These are phyloP conservation scores for Fraxinus angustifolia DNA, from an alignment of 305 asterid species.

Conservation along the genomic window DNA sequence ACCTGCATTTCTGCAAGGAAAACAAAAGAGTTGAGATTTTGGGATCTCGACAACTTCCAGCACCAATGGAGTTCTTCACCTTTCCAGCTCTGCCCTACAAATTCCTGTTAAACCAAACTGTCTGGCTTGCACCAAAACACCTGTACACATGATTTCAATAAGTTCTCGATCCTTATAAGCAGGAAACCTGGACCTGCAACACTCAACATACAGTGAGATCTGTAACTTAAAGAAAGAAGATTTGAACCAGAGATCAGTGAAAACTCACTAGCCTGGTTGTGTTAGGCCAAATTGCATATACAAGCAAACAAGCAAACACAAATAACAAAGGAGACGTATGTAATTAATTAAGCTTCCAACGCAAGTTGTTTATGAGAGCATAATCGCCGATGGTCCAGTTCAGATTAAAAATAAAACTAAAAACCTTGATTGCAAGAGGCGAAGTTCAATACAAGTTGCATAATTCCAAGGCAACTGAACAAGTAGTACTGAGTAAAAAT, in stretches of 20 bases:
- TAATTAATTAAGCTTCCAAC: not conserved
- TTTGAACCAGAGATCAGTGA: conserved; percentile 2
- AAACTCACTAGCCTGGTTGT: conserved; percentile 46
- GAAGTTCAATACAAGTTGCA: not conserved
- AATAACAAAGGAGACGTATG: not conserved
- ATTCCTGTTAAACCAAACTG: conserved; percentile 25
- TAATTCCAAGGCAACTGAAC: not conserved
- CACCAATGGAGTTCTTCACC: conserved; percentile 14
- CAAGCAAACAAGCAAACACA: conserved; percentile 29
- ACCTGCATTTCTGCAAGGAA: not conserved
- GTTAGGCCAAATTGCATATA: conserved; percentile 50
- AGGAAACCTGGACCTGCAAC: conserved; percentile 92
- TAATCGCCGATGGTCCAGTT: not conserved
- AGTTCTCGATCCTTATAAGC: conserved; percentile 38
- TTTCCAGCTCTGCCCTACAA: conserved; percentile 32
- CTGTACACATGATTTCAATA: conserved; percentile 62
- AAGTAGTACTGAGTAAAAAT: not conserved
- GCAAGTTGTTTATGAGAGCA: not conserved
- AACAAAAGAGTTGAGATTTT: not conserved
- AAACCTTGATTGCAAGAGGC: not conserved
- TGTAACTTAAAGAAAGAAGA: conserved; percentile 7
- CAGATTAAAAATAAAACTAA: not conserved
- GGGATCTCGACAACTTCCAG: not conserved
- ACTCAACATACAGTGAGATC: conserved; percentile 45
- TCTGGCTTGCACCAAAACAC: conserved; percentile 32